A percentile compares a stretch with the other conserved stretches of the same genome.
These are phyloP conservation scores for Somion occarium DNA, from an alignment of 1,284 basidiomycete species.

Conservation along the genomic window DNA sequence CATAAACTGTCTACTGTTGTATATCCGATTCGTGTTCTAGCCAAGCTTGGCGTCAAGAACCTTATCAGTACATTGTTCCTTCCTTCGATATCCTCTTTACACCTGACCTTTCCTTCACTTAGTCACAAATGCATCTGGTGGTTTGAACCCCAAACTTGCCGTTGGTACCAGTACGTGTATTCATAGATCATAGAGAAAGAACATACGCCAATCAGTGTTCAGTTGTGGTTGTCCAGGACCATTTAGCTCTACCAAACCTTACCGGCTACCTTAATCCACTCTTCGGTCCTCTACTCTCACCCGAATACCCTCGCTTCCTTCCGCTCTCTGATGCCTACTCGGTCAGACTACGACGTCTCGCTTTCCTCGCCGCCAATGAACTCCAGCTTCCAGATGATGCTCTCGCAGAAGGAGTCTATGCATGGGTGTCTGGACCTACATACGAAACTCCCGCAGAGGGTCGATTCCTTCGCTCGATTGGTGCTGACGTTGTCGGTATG, in stretches of 20 bases:
- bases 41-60: conserved; percentile 65
- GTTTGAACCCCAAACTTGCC: conserved; percentile 62
- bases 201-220: neutral
- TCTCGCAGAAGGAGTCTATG: conserved; percentile 75
- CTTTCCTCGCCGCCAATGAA: conserved; percentile 63
- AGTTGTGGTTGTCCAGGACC: conserved; percentile 83
- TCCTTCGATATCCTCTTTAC: neutral
- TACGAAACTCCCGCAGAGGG: conserved; percentile 85
- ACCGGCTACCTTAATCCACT: conserved; percentile 71
- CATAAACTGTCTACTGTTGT: conserved; percentile 62
- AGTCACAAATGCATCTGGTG: conserved; percentile 87
- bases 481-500: conserved; percentile 86
- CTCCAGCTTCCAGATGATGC: conserved; percentile 42
- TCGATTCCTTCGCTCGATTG: conserved; percentile 62
- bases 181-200: neutral
- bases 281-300: conserved; percentile 59
- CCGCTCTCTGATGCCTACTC: conserved; percentile 81
- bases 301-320: conserved; percentile 63
- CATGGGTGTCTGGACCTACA: conserved; percentile 82
- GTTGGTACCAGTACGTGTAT: conserved; percentile 73
- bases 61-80: conserved; percentile 57
- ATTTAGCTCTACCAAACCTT: conserved; percentile 75
- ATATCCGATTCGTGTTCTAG: conserved; percentile 77
- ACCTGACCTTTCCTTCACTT: neutral
- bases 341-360: conserved; percentile 55